Percentiles rank a stretch among this genome's conserved stretches.
These are phyloP conservation scores for Diplotaxis tenuifolia DNA, from an alignment of 345 rosid genomes.

Conservation along the genomic window DNA sequence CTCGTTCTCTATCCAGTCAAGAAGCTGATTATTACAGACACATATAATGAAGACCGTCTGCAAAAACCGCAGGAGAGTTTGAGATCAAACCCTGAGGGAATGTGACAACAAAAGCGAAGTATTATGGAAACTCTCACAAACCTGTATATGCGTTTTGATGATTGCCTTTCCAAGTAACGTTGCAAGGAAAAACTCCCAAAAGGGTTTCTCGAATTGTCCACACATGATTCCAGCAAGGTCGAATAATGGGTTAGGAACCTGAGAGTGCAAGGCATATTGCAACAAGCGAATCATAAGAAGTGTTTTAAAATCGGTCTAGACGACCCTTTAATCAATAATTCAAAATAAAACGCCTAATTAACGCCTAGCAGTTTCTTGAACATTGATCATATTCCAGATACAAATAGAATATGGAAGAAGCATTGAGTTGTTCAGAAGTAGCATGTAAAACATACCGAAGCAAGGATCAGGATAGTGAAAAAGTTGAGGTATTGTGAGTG, in stretches of 20 bases:
- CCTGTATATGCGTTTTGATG: conserved; percentile 95
- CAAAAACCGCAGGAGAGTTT: conserved; percentile 24
- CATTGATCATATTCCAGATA: no score
- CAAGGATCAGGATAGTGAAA: conserved; percentile 79
- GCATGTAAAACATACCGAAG: conserved; percentile 55
- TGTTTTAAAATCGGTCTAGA: no score
- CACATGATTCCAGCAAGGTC: conserved; percentile 99
- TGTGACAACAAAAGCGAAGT: not conserved
- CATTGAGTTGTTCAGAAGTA: not conserved
- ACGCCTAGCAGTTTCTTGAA: no score
- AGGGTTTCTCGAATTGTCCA: conserved; percentile 85
- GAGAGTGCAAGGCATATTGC: conserved; percentile 3
- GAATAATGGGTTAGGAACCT: conserved; percentile 97
- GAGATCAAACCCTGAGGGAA: not conserved
- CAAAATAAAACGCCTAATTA: no score
- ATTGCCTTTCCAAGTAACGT: conserved; percentile 87
- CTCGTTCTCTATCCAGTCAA: conserved; percentile 84
- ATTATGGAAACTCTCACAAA: conserved; percentile 28
- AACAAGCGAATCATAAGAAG: not conserved
- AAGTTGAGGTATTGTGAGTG: conserved; percentile 82
- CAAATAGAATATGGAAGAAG: not conserved
- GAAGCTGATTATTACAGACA: conserved; percentile 87
- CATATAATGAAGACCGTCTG: conserved; percentile 91
- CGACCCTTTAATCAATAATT: no score
- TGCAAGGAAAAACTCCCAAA: conserved; percentile 89